Conservation (phyloP, 176 grass and related monocot genomes). For the Phoenix roebelenii region DNA sequence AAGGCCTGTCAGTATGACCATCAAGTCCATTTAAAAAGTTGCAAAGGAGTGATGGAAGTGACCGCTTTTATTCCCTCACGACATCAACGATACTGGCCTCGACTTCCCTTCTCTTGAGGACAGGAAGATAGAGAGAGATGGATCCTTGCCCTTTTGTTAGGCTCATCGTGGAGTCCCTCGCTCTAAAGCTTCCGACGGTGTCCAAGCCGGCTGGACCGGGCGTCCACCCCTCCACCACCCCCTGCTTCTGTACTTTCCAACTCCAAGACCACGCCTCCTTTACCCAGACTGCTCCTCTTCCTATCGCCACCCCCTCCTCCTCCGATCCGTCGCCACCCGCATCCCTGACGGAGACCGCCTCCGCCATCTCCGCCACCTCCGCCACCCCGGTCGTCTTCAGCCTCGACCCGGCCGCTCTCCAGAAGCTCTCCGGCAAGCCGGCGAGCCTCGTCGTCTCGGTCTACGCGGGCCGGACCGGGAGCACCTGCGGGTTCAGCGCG, state of each 20-base stretch:
- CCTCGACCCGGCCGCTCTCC: slow-evolving; percentile 55
- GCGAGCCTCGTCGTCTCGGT: slow-evolving; percentile 58
- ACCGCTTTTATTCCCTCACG: too few species aligned
- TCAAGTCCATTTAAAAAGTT: too few species aligned
- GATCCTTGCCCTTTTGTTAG: slow-evolving; percentile 91
- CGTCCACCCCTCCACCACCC: slow-evolving; percentile 60
- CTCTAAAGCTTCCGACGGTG: slow-evolving; percentile 58
- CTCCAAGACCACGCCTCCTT: slow-evolving; percentile 42
- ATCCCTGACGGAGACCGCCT: too few species aligned
- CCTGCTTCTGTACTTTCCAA: slow-evolving; percentile 79
- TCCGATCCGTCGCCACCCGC: background rate
- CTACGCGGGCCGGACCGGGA: slow-evolving; percentile 48
- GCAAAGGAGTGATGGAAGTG: too few species aligned
- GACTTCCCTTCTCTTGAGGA: too few species aligned
- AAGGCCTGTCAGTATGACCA: too few species aligned
- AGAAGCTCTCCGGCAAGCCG: slow-evolving; percentile 32
- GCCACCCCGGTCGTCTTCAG: slow-evolving; percentile 41
- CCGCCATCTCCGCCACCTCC: background rate
- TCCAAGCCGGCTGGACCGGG: slow-evolving; percentile 35
- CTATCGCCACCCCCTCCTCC: slow-evolving; percentile 20
- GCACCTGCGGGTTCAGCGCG: slow-evolving; percentile 37
- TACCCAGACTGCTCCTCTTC: slow-evolving; percentile 39
- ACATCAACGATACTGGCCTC: too few species aligned
- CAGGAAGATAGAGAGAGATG: slow-evolving; percentile 21
- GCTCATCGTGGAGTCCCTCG: slow-evolving; percentile 70